Percentiles rank a stretch among this genome's conserved stretches.
phyloP scores from a whole-genome alignment of 208 protist species.

The Trypanosoma lewisi region DNA sequence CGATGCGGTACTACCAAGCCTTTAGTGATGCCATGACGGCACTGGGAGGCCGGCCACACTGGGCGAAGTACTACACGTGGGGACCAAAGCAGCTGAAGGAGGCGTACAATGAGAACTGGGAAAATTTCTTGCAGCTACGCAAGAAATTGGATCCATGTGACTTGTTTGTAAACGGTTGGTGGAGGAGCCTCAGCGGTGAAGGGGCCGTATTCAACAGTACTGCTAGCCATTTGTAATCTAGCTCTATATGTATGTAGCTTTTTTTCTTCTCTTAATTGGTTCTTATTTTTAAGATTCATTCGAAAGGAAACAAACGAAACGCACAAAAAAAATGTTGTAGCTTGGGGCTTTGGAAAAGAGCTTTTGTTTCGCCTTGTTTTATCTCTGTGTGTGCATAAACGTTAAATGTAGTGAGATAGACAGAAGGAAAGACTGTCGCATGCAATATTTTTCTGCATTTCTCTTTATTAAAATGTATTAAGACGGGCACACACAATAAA shows the following conservation, averaged over 20 bases:
- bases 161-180: constrained; percentile 72
- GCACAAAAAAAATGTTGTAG: too few species aligned
- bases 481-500: too few species aligned
- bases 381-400: too few species aligned
- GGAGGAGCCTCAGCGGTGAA: constrained; percentile 37
- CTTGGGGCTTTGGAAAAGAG: too few species aligned
- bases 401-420: too few species aligned
- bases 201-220: constrained; percentile 29
- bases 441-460: too few species aligned
- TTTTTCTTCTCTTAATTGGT: background rate
- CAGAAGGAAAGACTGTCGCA: too few species aligned
- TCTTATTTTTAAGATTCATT: background rate
- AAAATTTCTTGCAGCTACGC: constrained; percentile 53
- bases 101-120: constrained; percentile 61
- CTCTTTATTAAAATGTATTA: too few species aligned
- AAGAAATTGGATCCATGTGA: constrained; percentile 51
- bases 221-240: constrained; percentile 21
- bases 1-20: constrained; percentile 54
- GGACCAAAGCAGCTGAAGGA: constrained; percentile 30
- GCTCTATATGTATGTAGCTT: background rate
- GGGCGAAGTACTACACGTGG: constrained; percentile 82
- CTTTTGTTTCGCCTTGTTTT: too few species aligned
- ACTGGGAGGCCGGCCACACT: constrained; percentile 76
- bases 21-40: constrained; percentile 56
- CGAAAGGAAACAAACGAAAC: too few species aligned